Evolutionary conservation across 129 eudicot genomes (phyloP).

Genomic region (Flaveria ramosissima): DNA sequence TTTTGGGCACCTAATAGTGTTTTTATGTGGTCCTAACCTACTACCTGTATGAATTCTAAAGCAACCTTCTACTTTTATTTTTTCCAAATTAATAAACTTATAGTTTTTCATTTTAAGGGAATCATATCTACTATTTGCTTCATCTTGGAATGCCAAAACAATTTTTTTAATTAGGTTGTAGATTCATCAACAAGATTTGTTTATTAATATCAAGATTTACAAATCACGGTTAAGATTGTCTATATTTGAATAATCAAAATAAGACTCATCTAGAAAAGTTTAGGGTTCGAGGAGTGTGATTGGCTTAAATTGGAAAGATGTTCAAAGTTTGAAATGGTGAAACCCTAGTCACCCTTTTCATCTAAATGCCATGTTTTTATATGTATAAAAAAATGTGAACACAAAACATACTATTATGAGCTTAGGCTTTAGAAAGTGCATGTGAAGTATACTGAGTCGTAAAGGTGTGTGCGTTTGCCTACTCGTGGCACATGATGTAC

Average conservation of each 20-base stretch:
- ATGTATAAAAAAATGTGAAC: not conserved
- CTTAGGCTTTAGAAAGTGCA: not conserved
- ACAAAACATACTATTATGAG: not conserved
- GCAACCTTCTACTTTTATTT: not conserved
- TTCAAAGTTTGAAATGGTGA: not conserved
- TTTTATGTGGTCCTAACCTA: constrained; percentile 40
- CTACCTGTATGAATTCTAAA: constrained; percentile 28
- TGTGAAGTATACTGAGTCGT: no score
- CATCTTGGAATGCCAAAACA: constrained; percentile 33
- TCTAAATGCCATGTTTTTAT: not conserved
- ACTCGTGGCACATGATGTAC: no score
- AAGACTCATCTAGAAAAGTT: constrained; percentile 20
- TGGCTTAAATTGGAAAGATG: not conserved
- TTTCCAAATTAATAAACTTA: not conserved
- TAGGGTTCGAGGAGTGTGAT: not conserved
- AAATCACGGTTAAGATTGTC: constrained; percentile 18
- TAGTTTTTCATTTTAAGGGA: constrained; percentile 18
- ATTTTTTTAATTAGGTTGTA: constrained; percentile 25
- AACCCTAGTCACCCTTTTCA: not conserved
- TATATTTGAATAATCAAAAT: not conserved
- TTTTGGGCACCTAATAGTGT: constrained; percentile 40
- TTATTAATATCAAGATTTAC: constrained; percentile 33
- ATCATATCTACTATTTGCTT: constrained; percentile 42
- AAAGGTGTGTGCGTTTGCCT: no score
- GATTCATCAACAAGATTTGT: constrained; percentile 16